A percentile compares a stretch with the other conserved stretches of the same genome.
These are phyloP conservation scores for Gracilaria caudata DNA, from an alignment of 23 red algal species.

Conservation along the genomic window DNA sequence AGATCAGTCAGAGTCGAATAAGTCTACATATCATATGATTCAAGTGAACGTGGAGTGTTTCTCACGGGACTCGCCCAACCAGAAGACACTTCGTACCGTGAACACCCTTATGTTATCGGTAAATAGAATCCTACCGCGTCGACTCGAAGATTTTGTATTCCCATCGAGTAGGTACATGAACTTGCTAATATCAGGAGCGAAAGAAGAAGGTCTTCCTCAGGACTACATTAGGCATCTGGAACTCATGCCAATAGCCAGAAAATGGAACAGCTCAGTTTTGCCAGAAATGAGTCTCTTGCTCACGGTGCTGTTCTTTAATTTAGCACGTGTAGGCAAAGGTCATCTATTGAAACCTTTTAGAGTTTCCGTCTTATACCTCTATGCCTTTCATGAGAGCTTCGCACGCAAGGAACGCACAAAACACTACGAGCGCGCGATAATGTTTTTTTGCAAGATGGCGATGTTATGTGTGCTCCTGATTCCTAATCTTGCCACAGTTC, in stretches of 20 bases:
- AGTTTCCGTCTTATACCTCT: background rate
- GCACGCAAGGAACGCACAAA: background rate
- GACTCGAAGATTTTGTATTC: background rate
- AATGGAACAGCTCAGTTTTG: background rate
- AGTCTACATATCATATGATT: background rate
- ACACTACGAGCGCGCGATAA: background rate
- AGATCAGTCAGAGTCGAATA: background rate
- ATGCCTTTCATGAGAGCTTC: background rate
- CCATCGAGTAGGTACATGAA: conserved; percentile 8
- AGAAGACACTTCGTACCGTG: background rate
- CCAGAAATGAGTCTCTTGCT: background rate
- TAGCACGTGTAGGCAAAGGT: background rate
- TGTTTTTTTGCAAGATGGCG: background rate
- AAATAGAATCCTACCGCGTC: background rate
- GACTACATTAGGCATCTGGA: background rate
- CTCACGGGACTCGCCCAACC: background rate
- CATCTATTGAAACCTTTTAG: background rate
- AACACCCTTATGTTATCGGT: background rate
- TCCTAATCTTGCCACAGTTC: background rate
- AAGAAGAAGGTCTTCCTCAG: conserved; percentile 7
- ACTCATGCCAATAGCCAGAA: background rate
- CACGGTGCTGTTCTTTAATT: background rate
- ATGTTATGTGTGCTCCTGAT: background rate
- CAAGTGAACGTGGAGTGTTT: background rate
- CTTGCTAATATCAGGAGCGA: background rate